Base-by-base conservation (phyloP, 148 eudicot species). In the Rheum nobile region DNA sequence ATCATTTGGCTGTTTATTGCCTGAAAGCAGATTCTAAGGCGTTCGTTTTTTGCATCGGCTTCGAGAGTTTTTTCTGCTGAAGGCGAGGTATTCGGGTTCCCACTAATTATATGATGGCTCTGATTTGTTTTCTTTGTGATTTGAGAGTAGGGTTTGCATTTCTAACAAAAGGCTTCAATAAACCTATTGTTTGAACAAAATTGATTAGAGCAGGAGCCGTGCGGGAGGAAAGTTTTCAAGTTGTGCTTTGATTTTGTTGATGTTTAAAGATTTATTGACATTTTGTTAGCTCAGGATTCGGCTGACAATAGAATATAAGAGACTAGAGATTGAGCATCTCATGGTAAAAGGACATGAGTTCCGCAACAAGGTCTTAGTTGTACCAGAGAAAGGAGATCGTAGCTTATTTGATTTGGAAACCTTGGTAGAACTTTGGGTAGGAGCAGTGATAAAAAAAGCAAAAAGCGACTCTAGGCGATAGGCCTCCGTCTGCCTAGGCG, bases 1-100 rank as follows among this genome's bases (percentile, higher is more conserved):
- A 34, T 68, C 43, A 2, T 16, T 26, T 71, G 73, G 17, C 12
- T 71, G 17, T 41, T 41, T 71, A 4, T 71, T n/a, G 29, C 16
- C 9, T 71, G 16, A 26, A 13, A 26, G 75, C 65, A 78, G 80
- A 78, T 78, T 78, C 59, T 78, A 67, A 78, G 59, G 74, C 73
- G 74, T 26, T 78, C 80, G 46, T 74, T 43, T 21, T 19, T 50
- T 71, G 50, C 77, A 52, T 65, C 46, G 46, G 50, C 48, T 38
- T 71, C 48, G 5, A 43, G 46, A 22, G 73, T 41, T 26, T 71
- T 50, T 10, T 41, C 50, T 41, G 50, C 21, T 13, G 50, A 71
- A 24, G 73, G 50, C 31, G 48, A 39, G 73, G 73, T 71, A 71
- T 43, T 7, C 48, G n/a, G 39, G 11, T 70, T 70, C 19, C 16